Evolutionary conservation across 192 early-diverging fungal species (phyloP).

Genomic region (Obelidium mucronatum): DNA sequence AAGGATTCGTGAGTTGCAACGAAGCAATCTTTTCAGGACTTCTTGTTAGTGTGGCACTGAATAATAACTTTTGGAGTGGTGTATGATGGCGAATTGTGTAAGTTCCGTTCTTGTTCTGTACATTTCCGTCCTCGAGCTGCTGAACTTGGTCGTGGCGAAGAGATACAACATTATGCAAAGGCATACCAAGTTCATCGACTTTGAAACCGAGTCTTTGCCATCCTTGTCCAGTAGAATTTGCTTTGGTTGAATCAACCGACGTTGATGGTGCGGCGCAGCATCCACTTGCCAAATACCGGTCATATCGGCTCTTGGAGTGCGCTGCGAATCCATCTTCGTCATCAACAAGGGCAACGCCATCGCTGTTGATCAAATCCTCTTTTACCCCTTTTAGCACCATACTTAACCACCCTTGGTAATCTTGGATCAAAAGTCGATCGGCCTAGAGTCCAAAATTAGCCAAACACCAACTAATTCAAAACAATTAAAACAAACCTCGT

Average conservation of each 20-base stretch:
- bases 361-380: not conserved
- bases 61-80: conserved; percentile 89
- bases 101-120: not conserved
- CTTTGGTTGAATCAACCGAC: not conserved
- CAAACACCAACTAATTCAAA: not conserved
- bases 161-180: conserved; percentile 39
- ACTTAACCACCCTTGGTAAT: conserved; percentile 90
- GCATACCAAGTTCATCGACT: conserved; percentile 29
- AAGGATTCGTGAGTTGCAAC: conserved; percentile 80
- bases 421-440: conserved; percentile 90
- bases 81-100: conserved; percentile 38
- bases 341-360: not conserved
- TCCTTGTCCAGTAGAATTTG: not conserved
- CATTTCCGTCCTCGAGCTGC: not conserved
- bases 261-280: not conserved
- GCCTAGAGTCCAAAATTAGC: conserved; percentile 52
- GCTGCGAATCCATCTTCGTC: conserved; percentile 8
- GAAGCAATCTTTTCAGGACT: conserved; percentile 92
- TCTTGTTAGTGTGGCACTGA: conserved; percentile 93
- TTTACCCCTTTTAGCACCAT: conserved; percentile 67
- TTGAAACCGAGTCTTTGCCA: conserved; percentile 17
- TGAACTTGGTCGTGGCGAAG: conserved; percentile 31
- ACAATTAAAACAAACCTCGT: conserved; percentile 67
- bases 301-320: conserved; percentile 21
- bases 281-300: conserved; percentile 23